Evolutionary conservation across 164 flowering plant species (phyloP).

Genomic region (Vitis riparia): DNA sequence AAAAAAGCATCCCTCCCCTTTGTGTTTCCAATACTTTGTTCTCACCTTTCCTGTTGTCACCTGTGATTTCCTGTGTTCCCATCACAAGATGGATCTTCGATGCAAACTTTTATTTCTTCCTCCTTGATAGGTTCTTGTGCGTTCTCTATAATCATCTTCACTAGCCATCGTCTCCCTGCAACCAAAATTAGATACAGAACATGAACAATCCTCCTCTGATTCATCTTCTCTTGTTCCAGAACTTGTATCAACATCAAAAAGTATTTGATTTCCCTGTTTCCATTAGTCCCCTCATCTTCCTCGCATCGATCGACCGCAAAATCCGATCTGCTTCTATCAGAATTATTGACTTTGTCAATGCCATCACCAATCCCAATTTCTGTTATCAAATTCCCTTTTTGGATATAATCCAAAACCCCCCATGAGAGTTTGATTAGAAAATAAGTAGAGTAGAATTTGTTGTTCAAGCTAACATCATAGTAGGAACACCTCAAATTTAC

Average conservation of each 20-base stretch:
- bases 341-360: conserved; percentile 22
- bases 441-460: conserved; percentile 34
- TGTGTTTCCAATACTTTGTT: too few relatives aligned
- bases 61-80: background rate
- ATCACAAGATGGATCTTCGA: conserved; percentile 30
- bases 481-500: conserved; percentile 58
- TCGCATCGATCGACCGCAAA: conserved; percentile 17
- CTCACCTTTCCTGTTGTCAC: too few relatives aligned
- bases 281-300: conserved; percentile 21
- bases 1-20: too few relatives aligned
- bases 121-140: conserved; percentile 13
- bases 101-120: background rate
- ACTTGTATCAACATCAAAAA: conserved; percentile 27
- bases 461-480: conserved; percentile 50
- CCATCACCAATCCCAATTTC: conserved; percentile 24
- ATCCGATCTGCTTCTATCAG: conserved; percentile 33
- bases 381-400: conserved; percentile 37
- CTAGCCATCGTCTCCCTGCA: conserved; percentile 3
- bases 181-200: conserved; percentile 12
- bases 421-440: conserved; percentile 49
- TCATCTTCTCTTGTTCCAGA: conserved; percentile 17
- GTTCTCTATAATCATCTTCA: conserved; percentile 14
- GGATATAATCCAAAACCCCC: conserved; percentile 53
- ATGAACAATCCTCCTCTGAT: conserved; percentile 14
- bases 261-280: conserved; percentile 20